Evolutionary conservation across 352 stramenopile genomes (phyloP).

Genomic region (Achlya hypogyna): DNA sequence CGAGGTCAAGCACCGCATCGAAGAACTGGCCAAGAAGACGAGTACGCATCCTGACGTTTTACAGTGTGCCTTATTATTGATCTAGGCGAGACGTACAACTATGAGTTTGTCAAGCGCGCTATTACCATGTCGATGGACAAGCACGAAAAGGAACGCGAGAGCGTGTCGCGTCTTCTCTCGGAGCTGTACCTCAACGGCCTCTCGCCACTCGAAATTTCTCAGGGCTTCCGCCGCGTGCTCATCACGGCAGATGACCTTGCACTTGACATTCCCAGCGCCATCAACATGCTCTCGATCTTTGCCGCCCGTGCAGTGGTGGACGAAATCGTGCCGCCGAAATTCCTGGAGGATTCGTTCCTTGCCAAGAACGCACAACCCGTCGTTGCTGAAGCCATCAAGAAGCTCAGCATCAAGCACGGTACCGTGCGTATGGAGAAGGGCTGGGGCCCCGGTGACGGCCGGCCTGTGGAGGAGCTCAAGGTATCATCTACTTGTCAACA

Average conservation of each 20-base stretch:
- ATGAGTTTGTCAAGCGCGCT: slow-evolving; percentile 91
- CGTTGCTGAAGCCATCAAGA: slow-evolving; percentile 92
- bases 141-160: slow-evolving; percentile 86
- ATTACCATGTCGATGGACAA: slow-evolving; percentile 95
- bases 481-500: slow-evolving; percentile 19
- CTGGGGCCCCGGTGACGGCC: slow-evolving; percentile 93
- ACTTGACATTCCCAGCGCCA: slow-evolving; percentile 89
- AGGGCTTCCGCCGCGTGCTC: slow-evolving; percentile 95
- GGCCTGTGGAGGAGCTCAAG: slow-evolving; percentile 88
- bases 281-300: slow-evolving; percentile 94
- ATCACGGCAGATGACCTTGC: slow-evolving; percentile 93
- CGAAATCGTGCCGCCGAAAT: slow-evolving; percentile 96
- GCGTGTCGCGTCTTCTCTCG: slow-evolving; percentile 88
- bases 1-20: slow-evolving; percentile 64
- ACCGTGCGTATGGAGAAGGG: slow-evolving; percentile 93
- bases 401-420: slow-evolving; percentile 95
- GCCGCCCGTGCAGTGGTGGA: slow-evolving; percentile 96
- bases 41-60: neutral
- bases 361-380: slow-evolving; percentile 89
- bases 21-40: slow-evolving; percentile 1
- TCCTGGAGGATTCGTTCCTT: slow-evolving; percentile 95
- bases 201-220: slow-evolving; percentile 63
- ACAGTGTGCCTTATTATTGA: neutral
- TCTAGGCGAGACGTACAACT: slow-evolving; percentile 63
- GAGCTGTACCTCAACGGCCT: slow-evolving; percentile 87